A percentile compares a stretch with the other conserved stretches of the same genome.
Evolutionary conservation across 768 basidiomycete species (phyloP).

Genomic region (Leccinum imitatum): DNA sequence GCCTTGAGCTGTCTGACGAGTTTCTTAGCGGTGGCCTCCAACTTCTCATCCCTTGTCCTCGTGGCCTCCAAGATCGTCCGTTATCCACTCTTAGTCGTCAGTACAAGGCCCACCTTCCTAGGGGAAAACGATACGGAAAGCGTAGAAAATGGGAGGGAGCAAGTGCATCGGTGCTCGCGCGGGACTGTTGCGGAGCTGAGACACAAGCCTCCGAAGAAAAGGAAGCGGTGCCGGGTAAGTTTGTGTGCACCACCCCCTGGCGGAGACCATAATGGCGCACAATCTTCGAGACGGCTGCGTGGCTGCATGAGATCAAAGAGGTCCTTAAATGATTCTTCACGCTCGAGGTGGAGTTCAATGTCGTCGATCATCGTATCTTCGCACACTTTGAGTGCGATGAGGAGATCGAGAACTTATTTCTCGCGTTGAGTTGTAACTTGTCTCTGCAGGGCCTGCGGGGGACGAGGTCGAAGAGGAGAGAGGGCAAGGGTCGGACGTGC

Average conservation of each 20-base stretch:
- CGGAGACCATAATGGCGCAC: slow-evolving; percentile 45
- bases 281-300: slow-evolving; percentile 72
- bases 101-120: slow-evolving; percentile 39
- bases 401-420: slow-evolving; percentile 70
- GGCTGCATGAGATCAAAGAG: slow-evolving; percentile 79
- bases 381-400: slow-evolving; percentile 75
- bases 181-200: not conserved
- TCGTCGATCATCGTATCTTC: slow-evolving; percentile 81
- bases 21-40: slow-evolving; percentile 54
- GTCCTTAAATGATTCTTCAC: slow-evolving; percentile 75
- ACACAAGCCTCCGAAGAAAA: slow-evolving; percentile 1
- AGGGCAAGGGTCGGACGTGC: slow-evolving; percentile 83
- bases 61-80: slow-evolving; percentile 55
- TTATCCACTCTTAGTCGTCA: slow-evolving; percentile 33
- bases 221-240: not conserved
- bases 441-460: slow-evolving; percentile 25
- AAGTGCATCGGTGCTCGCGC: not conserved
- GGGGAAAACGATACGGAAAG: slow-evolving; percentile 44
- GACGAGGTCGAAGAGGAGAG: slow-evolving; percentile 33
- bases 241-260: slow-evolving; percentile 34
- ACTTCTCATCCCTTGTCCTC: slow-evolving; percentile 31
- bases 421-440: slow-evolving; percentile 59
- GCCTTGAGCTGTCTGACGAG: slow-evolving; percentile 48
- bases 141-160: slow-evolving; percentile 34
- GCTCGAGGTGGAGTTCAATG: slow-evolving; percentile 68